Evolutionary conservation across 2,329 filamentous ascomycete species (phyloP), one percentile per base, ranked within the genome.

Genomic region (Fusarium piperis): DNA sequence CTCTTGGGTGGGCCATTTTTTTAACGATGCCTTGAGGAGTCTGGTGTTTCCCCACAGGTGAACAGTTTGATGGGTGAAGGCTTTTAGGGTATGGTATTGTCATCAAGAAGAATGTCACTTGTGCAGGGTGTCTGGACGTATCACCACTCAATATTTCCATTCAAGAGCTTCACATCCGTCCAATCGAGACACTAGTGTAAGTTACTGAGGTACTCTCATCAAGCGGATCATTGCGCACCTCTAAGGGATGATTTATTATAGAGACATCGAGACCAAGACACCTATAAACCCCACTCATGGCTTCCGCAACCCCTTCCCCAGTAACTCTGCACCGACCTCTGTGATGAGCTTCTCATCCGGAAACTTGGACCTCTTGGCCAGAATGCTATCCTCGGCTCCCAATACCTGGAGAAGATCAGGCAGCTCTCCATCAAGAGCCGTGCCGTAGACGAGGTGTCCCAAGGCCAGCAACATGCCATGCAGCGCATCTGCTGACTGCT

Each of bases 381-480:
- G 64, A 1, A 97, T 85, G 0, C 88, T 90, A 4, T 88, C 88
- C 33, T 87, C 85, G 0, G 94, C 93, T 78, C 95, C 94, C 85
- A 98, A 88, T 1, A 90, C 91, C 62, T 89, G 88, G 71, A 94
- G 87, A n/a, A 97, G 81, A 78, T 97, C 94, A 12, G 91, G 85
- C n/a, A 98, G 79, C 72, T 95, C 93, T 1, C 94, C 93, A 32
- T 92, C 89, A 36, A 90, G 77, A 6, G 90, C 88, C 3, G 90
- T 88, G 67, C 89, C 89, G 77, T 95, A 97, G 1, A 92, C 86
- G 28, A 98, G 79, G 72, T 94, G 89, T 0, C 94, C 95, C 18
- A 97, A 80, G 2, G 92, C 92, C 16, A 94, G 85, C 35, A 97
- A 76, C 79, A 95, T 89, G 0, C 94, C 94, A 76, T 92, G 93